Evolutionary conservation across 1,284 basidiomycete species (phyloP).

Genomic region (Athelia psychrophila): DNA sequence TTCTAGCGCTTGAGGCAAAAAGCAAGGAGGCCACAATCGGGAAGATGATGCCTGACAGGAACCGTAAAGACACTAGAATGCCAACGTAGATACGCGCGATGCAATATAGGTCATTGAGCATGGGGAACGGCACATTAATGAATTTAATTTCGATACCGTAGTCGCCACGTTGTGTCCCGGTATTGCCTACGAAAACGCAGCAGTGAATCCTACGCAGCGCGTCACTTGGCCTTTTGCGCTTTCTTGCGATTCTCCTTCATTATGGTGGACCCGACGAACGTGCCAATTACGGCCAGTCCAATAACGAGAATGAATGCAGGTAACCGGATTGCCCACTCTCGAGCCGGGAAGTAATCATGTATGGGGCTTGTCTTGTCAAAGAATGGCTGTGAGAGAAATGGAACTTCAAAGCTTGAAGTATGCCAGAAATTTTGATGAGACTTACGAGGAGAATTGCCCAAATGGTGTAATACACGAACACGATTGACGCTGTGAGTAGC

Average conservation of each 20-base stretch:
- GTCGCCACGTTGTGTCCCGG: neutral
- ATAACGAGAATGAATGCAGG: slow-evolving; percentile 81
- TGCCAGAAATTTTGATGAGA: slow-evolving; percentile 10
- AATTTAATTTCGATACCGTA: neutral
- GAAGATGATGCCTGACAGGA: neutral
- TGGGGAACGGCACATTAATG: neutral
- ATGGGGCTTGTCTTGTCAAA: slow-evolving; percentile 71
- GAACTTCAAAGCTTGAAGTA: slow-evolving; percentile 3
- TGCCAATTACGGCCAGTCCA: slow-evolving; percentile 74
- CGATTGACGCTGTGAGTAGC: slow-evolving; percentile 72
- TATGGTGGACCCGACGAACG: slow-evolving; percentile 77
- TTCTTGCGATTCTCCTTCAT: slow-evolving; percentile 71
- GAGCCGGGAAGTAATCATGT: slow-evolving; percentile 77
- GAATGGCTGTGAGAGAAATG: slow-evolving; percentile 64
- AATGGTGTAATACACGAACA: slow-evolving; percentile 88
- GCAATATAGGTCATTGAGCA: slow-evolving; percentile 5
- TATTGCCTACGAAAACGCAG: too few species aligned
- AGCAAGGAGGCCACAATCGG: slow-evolving; percentile 23
- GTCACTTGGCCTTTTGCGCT: slow-evolving; percentile 52
- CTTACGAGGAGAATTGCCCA: slow-evolving; percentile 88
- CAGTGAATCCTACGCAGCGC: slow-evolving; percentile 41
- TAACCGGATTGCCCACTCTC: slow-evolving; percentile 89
- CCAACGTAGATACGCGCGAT: slow-evolving; percentile 13
- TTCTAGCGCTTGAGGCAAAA: slow-evolving; percentile 42
- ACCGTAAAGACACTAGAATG: slow-evolving; percentile 16